phyloP scores from a whole-genome alignment of 768 basidiomycete species.

The Mycena albidolilacea region DNA sequence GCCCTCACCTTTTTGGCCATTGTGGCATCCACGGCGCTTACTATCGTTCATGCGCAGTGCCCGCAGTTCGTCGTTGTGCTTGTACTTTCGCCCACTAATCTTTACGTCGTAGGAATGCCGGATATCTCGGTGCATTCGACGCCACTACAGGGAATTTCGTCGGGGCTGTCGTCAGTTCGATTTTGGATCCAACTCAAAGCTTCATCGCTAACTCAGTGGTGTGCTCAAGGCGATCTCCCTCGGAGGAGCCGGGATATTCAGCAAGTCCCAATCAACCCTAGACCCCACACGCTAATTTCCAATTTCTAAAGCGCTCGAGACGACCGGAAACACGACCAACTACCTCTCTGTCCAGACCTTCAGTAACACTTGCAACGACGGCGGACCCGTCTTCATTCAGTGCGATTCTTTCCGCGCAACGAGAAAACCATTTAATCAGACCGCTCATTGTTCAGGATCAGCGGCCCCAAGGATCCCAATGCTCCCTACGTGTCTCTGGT shows the following conservation, averaged over 20 bases:
- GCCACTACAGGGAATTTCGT: constrained; percentile 7
- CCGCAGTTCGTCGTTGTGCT: constrained; percentile 2
- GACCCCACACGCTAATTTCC: background rate
- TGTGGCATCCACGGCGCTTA: background rate
- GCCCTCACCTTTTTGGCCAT: constrained; percentile 7
- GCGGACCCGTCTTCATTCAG: constrained; percentile 29
- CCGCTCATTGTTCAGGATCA: constrained; percentile 2
- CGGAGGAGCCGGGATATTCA: constrained; percentile 25
- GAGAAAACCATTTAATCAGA: background rate
- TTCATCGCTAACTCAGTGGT: background rate
- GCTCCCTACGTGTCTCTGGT: constrained; percentile 6
- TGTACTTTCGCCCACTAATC: background rate
- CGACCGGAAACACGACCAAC: constrained; percentile 1
- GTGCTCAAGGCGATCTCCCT: constrained; percentile 7
- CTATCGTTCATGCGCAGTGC: constrained; percentile 18
- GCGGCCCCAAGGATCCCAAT: constrained; percentile 4
- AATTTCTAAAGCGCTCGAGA: constrained; percentile 1
- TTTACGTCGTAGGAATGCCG: background rate
- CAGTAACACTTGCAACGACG: constrained; percentile 22
- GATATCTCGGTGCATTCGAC: constrained; percentile 27
- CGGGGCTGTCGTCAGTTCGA: constrained; percentile 22
- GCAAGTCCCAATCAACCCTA: background rate
- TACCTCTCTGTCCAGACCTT: constrained; percentile 22
- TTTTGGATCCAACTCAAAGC: background rate
- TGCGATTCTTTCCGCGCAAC: background rate